Base-by-base conservation (phyloP, 192 early-diverging fungal species). In the Coemansia sp. region DNA sequence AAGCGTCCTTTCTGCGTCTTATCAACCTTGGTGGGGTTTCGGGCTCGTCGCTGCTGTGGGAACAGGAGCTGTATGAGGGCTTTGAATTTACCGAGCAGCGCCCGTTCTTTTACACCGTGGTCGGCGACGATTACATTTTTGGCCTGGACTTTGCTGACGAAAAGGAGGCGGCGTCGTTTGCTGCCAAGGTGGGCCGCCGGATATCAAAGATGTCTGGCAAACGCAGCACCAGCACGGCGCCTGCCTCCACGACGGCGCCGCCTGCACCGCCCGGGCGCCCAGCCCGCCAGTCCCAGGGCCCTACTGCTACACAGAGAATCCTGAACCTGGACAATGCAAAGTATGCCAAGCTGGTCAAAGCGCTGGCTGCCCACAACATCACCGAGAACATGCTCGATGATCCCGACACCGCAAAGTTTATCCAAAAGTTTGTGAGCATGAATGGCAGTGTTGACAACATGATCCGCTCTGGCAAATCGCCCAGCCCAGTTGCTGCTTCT, bases 61-160 rank as follows among this genome's bases (percentile, higher is more conserved):
- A 91, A 61, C 89, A 91, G 63, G 89, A 91, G 68, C 58, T 91
- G 9, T 89, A 87, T 63, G 70, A 85, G 57, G 81, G 80, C 42
- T 89, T 91, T 74, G 81, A 86, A 38, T 86, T 85, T 60, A 62
- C 55, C 7, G 74, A 83, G 48, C 83, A 86, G 33, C 46, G 68
- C 14, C 80, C 83, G 9, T 89, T 81, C 59, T 91, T 91, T 57
- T 84, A 84, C 53, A 86, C 86, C 15, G 85, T 91, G 66, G 72
- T 81, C 21, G 80, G 83, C 16, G 87, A 88, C 76, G 78, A 84
- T 61, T 80, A 83, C 42, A 57, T 82, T 20, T 84, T 86, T 38
- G 88, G 84, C 14, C 76, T 91, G n/a, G 86, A 85, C 7, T 91
- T 88, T 69, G 80, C 81, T 9, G 83, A 88, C 57, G 82, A 79